Evolutionary conservation across 768 basidiomycete species (phyloP), one percentile per base, ranked within the genome.

Genomic region (Pisolithus tinctorius): DNA sequence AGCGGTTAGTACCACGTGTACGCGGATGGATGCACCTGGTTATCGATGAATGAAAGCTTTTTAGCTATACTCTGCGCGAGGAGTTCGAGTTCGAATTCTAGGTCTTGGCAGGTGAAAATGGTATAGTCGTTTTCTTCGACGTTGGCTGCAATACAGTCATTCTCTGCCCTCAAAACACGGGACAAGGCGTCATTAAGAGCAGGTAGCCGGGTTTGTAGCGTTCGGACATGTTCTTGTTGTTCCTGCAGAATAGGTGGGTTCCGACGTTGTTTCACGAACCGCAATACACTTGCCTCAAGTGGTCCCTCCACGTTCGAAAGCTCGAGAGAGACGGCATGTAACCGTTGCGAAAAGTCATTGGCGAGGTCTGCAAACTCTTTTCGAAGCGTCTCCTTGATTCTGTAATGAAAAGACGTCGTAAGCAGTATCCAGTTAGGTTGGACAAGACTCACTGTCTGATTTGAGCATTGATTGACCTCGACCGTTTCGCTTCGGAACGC

Each of bases 51-150:
- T 0, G 86, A 81, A n/a, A 94, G 81, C 75, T 96, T 92, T 76
- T 91, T 92, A 20, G 78, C 77, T 17, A 96, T 79, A 36, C 83
- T 86, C 59, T 87, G 86, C 41, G 83, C 79, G 20, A 95, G 77
- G 11, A 93, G 74, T 63, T 86, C 86, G 1, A 93, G 75, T 69
- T 98, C 94, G 57, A 93, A 96, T 52, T 85, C 83, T 39, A 96
- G 75, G 65, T 97, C 94, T 67, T 91, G 87, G 55, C 76, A 82
- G 4, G 88, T 90, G 61, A 94, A 87, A 2, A 95, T 82, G 0
- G 93, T 95, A 65, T 94, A 89, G 64, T 98, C 95, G 63, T 96
- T 97, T 68, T 96, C 94, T 61, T 98, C 95, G 6, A 97, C 86
- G 54, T 98, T 96, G 9, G 93, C 94, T 6, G 82, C 80, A 4